These are phyloP conservation scores for Backusella tuberculispora DNA, from an alignment of 192 early-diverging fungal genomes.

Conservation along the genomic window DNA sequence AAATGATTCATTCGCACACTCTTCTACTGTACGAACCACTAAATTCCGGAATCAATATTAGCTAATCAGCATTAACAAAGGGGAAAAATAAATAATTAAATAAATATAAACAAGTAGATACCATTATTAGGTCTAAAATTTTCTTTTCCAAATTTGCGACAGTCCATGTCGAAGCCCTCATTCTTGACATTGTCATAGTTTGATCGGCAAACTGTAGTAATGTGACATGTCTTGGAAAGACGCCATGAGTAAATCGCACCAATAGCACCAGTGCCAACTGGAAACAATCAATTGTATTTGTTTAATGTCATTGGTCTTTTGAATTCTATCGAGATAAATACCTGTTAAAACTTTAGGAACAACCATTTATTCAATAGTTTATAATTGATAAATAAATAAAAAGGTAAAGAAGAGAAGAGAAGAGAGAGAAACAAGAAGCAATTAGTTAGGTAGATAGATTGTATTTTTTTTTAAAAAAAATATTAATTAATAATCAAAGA, in stretches of 20 bases:
- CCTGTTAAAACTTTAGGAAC: not conserved
- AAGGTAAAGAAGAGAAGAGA: too few relatives aligned
- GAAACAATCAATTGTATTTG: too few relatives aligned
- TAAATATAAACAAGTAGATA: not conserved
- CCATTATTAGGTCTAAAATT: slow-evolving; percentile 57
- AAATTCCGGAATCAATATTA: not conserved
- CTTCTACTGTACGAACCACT: slow-evolving; percentile 45
- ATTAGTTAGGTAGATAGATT: too few relatives aligned
- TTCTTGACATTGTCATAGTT: slow-evolving; percentile 60
- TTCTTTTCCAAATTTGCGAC: slow-evolving; percentile 56
- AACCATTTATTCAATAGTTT: too few relatives aligned
- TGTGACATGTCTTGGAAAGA: slow-evolving; percentile 53
- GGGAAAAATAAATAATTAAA: not conserved
- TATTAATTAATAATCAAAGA: too few relatives aligned
- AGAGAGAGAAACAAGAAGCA: too few relatives aligned
- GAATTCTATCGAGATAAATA: not conserved
- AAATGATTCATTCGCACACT: slow-evolving; percentile 41
- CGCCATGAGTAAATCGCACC: slow-evolving; percentile 69
- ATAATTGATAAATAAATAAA: too few relatives aligned
- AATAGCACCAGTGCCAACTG: slow-evolving; percentile 71
- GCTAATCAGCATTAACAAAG: not conserved
- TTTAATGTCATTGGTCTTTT: not conserved
- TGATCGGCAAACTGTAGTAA: slow-evolving; percentile 70
- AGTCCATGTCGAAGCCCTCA: slow-evolving; percentile 61
- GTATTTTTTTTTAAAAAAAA: too few relatives aligned